A percentile compares a stretch with the other conserved stretches of the same genome.
Evolutionary conservation across 345 rosid species (phyloP).

Genomic region (Erysimum cheiranthoides): DNA sequence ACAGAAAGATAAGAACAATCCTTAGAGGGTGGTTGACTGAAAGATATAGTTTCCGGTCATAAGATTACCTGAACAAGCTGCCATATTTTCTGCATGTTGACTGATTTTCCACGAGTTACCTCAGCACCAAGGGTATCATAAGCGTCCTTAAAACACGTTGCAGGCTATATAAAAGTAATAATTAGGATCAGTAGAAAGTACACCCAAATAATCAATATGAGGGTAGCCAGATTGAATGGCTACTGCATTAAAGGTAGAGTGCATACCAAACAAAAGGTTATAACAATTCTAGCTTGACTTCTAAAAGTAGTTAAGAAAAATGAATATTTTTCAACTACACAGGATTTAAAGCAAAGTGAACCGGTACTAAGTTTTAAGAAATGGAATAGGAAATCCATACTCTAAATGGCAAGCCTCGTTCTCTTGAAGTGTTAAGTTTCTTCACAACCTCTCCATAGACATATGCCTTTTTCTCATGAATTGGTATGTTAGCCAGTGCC

Average conservation of each 20-base stretch:
- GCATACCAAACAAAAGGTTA: conserved; percentile 19
- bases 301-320: conserved; percentile 10
- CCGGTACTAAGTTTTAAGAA: conserved; percentile 15
- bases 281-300: conserved; percentile 10
- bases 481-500: conserved; percentile 68
- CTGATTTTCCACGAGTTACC: conserved; percentile 86
- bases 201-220: conserved; percentile 9
- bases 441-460: conserved; percentile 85
- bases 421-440: conserved; percentile 78
- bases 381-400: conserved; percentile 51
- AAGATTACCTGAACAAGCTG: conserved; percentile 82
- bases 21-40: conserved; percentile 26
- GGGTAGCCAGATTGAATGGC: background rate
- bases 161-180: conserved; percentile 60
- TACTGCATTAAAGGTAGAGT: conserved; percentile 18
- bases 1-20: conserved; percentile 11
- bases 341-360: conserved; percentile 19
- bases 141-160: conserved; percentile 78
- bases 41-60: background rate
- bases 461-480: conserved; percentile 74
- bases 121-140: conserved; percentile 76
- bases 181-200: conserved; percentile 35
- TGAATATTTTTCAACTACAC: conserved; percentile 13
- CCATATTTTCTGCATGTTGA: conserved; percentile 96
- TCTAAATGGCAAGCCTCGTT: conserved; percentile 75